Evolutionary conservation across 2,329 filamentous ascomycete genomes (phyloP).

Genomic region (Curvularia spicifera): DNA sequence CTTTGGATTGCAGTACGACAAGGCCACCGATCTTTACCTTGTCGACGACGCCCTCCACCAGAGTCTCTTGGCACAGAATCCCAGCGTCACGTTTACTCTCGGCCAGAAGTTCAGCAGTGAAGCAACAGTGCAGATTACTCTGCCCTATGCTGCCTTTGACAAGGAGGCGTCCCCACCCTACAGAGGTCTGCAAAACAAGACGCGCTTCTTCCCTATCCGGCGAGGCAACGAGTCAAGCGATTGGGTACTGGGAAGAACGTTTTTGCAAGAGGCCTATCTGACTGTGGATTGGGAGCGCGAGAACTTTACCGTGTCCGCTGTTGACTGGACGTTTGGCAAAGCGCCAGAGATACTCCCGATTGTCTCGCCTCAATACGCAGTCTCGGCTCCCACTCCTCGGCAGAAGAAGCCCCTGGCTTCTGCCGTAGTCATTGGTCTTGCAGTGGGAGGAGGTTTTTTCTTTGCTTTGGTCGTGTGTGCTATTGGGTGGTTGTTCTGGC

Average conservation of each 20-base stretch:
- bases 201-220: constrained; percentile 71
- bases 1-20: constrained; percentile 71
- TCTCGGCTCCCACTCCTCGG: not conserved
- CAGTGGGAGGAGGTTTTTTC: constrained; percentile 48
- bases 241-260: constrained; percentile 69
- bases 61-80: constrained; percentile 53
- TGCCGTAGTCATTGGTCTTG: constrained; percentile 54
- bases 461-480: constrained; percentile 41
- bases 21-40: constrained; percentile 68
- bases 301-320: constrained; percentile 55
- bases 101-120: constrained; percentile 45
- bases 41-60: constrained; percentile 65
- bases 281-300: constrained; percentile 57
- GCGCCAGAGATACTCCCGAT: constrained; percentile 43
- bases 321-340: constrained; percentile 41
- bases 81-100: constrained; percentile 55
- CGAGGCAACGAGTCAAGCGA: constrained; percentile 60
- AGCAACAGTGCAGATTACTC: constrained; percentile 52
- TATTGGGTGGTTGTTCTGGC: constrained; percentile 46
- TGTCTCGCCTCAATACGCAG: constrained; percentile 35
- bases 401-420: constrained; percentile 25
- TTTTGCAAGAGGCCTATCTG: constrained; percentile 70
- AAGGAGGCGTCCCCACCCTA: constrained; percentile 55
- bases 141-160: constrained; percentile 60
- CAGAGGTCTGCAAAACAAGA: constrained; percentile 65